Evolutionary conservation across 331 rosid genomes (phyloP), one percentile per base, ranked within the genome.

Genomic region (Pyrus hybrid): DNA sequence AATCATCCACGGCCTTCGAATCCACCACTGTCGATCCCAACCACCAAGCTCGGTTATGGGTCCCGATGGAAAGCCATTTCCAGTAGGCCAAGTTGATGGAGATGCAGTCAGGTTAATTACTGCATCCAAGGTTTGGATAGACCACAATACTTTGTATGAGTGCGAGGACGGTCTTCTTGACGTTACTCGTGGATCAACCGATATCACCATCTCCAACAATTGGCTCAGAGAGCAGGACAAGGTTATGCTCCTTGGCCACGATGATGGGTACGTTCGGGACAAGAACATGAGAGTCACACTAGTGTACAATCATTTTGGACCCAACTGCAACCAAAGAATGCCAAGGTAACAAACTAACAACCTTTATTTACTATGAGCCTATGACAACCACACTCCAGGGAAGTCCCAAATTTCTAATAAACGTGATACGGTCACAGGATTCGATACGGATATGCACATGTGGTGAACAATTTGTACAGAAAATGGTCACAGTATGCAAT

Each of bases 301-400:
- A 5, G 23, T 80, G 13, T 83, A 83, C 63, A 83, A 86, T 76
- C 85, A 86, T 77, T 83, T 86, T 47, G 89, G 89, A 77, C 84
- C 89, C 3, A 86, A 78, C 45, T 86, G 89, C 82, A 83, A 86
- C 73, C 89, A 86, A 58, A 68, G 87, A 37, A 83, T 86, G 89
- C 87, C 89, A 7, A 77, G 87, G 89, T 57, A 21, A 20, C 3
- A 13, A 20, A 54, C 77, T 71, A 23, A 43, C 47, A 41, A 9
- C 47, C 47, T 41, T 41, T 41, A 41, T 10, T 41, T 12, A 41
- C 47, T 3, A 11, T 41, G 14, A 41, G 47, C 47, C 47, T 41
- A 41, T 12, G 47, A 41, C 47, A 12, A 3, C 13, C 2, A 41
- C 13, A 41, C 47, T 41, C 47, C 47, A 12, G 14, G 47, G 47